Evolutionary conservation across 331 rosid genomes (phyloP), one percentile per base, ranked within the genome.

Genomic region (Rosa hybrid): DNA sequence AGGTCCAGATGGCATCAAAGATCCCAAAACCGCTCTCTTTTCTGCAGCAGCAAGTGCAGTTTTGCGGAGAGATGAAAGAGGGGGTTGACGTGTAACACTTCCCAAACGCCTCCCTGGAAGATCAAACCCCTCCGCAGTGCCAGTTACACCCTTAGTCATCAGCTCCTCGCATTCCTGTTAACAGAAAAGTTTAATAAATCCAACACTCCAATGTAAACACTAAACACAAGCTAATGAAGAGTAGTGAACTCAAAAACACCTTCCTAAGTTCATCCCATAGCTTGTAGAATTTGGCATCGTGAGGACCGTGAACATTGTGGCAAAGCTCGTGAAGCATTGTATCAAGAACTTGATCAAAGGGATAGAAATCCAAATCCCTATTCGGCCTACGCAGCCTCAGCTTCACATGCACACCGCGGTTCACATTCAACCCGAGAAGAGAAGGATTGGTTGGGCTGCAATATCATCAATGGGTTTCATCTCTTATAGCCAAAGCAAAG

Each of bases 321-420:
- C 97, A 95, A 84, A 95, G 99, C 88, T 95, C 99, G 11, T 95
- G 99, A 78, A 95, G 96, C 98, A 95, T 95, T 12, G 97, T 95
- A 83, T 93, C 99, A 57, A 95, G 83, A 77, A 95, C 92, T 86
- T 90, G 86, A 85, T 95, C 87, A 62, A 84, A 86, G 1, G 94
- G 97, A 71, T 42, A 86, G 78, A 95, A 95, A 39, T 95, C 97
- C 46, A 21, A 75, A 41, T 93, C 98, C 83, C 90, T 84, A 86
- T 88, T 95, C 2, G 90, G 89, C 91, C 90, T 93, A 67, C 98
- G 93, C 54, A 95, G 89, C 88, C 98, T 89, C 86, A 95, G 81
- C 90, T 93, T 93, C 83, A 95, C 97, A 54, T 95, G 83, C 67
- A 91, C 62, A 56, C 99, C 99, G 51, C 86, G 89, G 78, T 95